Percentiles rank a stretch among this genome's conserved stretches.
Conservation (phyloP, 2,329 filamentous ascomycete species). For the Tolypocladium pustulatum region DNA sequence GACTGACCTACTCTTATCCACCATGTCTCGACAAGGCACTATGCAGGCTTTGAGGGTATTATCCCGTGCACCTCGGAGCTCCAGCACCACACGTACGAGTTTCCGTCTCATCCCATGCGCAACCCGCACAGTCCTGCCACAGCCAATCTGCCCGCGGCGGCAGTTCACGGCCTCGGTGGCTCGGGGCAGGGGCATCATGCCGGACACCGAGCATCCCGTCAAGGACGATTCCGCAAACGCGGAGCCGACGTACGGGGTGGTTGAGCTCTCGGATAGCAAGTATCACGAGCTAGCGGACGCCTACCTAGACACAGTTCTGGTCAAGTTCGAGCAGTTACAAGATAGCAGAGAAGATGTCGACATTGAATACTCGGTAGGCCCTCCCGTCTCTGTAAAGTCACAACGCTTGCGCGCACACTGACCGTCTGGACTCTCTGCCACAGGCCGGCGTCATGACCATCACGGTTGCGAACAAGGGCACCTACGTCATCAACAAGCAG, state of each 20-base stretch:
- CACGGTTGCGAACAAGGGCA: constrained; percentile 57
- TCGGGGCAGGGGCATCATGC: constrained; percentile 42
- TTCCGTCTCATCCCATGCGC: constrained; percentile 8
- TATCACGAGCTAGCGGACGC: constrained; percentile 71
- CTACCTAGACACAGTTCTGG: constrained; percentile 53
- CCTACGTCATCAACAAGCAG: constrained; percentile 96
- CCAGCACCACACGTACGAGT: constrained; percentile 12
- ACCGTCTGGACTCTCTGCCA: constrained; percentile 2
- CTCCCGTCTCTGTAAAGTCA: neutral
- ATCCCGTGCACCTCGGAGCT: constrained; percentile 19
- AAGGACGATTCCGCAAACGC: constrained; percentile 27
- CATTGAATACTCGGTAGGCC: constrained; percentile 75
- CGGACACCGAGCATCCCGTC: constrained; percentile 45
- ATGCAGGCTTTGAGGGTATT: constrained; percentile 27
- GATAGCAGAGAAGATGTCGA: constrained; percentile 70
- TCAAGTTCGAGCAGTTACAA: constrained; percentile 59
- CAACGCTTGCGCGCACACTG: neutral
- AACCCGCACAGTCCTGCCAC: neutral
- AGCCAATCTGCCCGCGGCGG: constrained; percentile 9
- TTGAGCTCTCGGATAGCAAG: constrained; percentile 55
- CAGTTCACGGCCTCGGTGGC: constrained; percentile 19
- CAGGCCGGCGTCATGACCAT: constrained; percentile 83
- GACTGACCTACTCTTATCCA: neutral
- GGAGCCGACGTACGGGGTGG: constrained; percentile 35
- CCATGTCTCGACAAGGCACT: constrained; percentile 22